These are phyloP conservation scores for Micractinium sp. DNA, from an alignment of 139 green algal genomes.

Conservation along the genomic window DNA sequence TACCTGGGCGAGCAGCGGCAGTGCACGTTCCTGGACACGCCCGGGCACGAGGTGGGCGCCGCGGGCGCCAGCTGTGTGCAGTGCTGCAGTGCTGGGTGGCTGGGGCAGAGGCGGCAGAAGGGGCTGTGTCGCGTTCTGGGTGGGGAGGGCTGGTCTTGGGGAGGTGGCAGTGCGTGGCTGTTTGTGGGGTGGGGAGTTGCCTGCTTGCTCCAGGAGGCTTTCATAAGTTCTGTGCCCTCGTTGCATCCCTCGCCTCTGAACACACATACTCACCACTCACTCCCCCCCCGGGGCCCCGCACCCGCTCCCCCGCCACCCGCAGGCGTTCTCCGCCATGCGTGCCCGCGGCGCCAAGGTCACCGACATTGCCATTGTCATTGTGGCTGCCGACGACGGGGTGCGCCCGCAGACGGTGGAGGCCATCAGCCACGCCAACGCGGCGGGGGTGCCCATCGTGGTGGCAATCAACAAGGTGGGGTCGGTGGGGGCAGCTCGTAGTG, in stretches of 20 bases:
- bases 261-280: neutral
- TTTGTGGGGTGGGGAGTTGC: no score
- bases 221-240: no score
- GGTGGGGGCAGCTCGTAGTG: no score
- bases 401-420: conserved; percentile 96
- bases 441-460: conserved; percentile 90
- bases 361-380: conserved; percentile 97
- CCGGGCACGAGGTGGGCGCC: conserved; percentile 86
- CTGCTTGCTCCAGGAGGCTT: no score
- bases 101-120: no score
- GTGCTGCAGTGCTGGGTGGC: no score
- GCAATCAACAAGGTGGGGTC: conserved; percentile 82
- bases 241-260: no score
- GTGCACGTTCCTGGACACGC: conserved; percentile 98
- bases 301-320: neutral
- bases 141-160: no score
- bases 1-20: conserved; percentile 19
- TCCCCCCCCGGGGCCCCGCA: no score
- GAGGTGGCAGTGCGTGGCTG: no score
- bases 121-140: no score
- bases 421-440: conserved; percentile 90
- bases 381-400: conserved; percentile 97
- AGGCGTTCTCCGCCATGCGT: conserved; percentile 98
- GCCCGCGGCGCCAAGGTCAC: conserved; percentile 91
- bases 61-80: conserved; percentile 31